Percentiles rank a stretch among this genome's conserved stretches.
These are phyloP conservation scores for Fusarium stilboides DNA, from an alignment of 2,329 filamentous ascomycete species.

Conservation along the genomic window DNA sequence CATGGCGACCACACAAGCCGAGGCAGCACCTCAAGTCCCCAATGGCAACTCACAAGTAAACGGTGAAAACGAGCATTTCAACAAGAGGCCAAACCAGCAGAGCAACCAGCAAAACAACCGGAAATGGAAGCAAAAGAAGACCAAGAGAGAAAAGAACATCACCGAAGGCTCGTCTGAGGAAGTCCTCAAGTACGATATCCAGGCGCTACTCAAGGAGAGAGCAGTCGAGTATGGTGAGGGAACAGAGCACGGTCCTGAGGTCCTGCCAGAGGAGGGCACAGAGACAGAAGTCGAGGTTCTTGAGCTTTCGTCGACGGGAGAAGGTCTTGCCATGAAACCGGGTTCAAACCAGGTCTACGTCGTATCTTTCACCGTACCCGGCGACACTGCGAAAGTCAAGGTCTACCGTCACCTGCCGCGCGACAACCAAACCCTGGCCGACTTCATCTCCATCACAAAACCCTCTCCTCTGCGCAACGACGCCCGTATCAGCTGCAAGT, in stretches of 20 bases:
- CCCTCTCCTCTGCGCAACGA: conserved; percentile 85
- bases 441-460: conserved; percentile 83
- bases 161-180: conserved; percentile 76
- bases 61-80: conserved; percentile 28
- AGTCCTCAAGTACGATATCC: conserved; percentile 75
- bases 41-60: conserved; percentile 39
- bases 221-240: conserved; percentile 49
- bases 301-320: conserved; percentile 90
- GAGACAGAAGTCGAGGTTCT: conserved; percentile 88
- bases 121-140: conserved; percentile 63
- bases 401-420: conserved; percentile 79
- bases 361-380: conserved; percentile 89
- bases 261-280: conserved; percentile 76
- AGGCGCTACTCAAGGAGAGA: conserved; percentile 65
- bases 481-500: conserved; percentile 82
- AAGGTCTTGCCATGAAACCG: conserved; percentile 84
- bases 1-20: conserved; percentile 46
- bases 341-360: conserved; percentile 80
- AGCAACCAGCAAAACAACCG: conserved; percentile 41
- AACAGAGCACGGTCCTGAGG: conserved; percentile 51
- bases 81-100: conserved; percentile 47
- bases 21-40: conserved; percentile 24
- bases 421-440: conserved; percentile 81
- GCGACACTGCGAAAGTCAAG: conserved; percentile 84
- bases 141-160: conserved; percentile 72